These are phyloP conservation scores for Tuber brumale DNA, from an alignment of 495 filamentous ascomycete species.

Conservation along the genomic window DNA sequence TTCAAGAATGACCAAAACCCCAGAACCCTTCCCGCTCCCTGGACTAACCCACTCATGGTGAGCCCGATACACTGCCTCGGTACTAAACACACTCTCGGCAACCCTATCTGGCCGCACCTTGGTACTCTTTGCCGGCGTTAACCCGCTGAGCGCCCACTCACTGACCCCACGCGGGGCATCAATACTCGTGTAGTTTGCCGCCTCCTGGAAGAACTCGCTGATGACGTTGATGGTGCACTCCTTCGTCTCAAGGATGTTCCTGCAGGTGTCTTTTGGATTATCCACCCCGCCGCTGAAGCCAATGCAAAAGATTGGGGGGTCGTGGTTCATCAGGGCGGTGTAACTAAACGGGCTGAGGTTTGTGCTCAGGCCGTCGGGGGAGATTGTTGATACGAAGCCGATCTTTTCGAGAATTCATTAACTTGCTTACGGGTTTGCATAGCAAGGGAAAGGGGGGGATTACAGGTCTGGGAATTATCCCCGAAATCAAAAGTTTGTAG, in stretches of 20 bases:
- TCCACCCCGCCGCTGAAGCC: constrained; percentile 58
- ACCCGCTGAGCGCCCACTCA: constrained; percentile 74
- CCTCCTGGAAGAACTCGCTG: constrained; percentile 76
- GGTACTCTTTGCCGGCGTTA: constrained; percentile 62
- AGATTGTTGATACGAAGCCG: constrained; percentile 51
- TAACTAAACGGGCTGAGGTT: constrained; percentile 89
- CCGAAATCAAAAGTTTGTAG: constrained; percentile 88
- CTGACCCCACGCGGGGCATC: constrained; percentile 71
- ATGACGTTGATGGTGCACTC: constrained; percentile 88
- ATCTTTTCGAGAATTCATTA: constrained; percentile 37
- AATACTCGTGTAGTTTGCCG: constrained; percentile 71
- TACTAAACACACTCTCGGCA: constrained; percentile 68
- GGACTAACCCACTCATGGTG: constrained; percentile 46
- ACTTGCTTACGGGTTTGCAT: not conserved
- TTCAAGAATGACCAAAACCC: constrained; percentile 71
- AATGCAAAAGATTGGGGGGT: constrained; percentile 82
- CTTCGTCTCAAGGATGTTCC: constrained; percentile 60
- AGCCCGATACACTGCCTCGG: constrained; percentile 70
- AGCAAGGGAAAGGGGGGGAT: not conserved
- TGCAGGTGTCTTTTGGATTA: constrained; percentile 66
- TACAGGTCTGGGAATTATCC: constrained; percentile 70
- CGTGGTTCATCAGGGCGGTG: constrained; percentile 74
- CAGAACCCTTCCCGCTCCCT: constrained; percentile 72
- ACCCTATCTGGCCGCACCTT: constrained; percentile 68
- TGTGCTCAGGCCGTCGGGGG: constrained; percentile 46